Base-by-base conservation (phyloP, 2,329 filamentous ascomycete genomes). In the Scopulariopsis brevicaulis region DNA sequence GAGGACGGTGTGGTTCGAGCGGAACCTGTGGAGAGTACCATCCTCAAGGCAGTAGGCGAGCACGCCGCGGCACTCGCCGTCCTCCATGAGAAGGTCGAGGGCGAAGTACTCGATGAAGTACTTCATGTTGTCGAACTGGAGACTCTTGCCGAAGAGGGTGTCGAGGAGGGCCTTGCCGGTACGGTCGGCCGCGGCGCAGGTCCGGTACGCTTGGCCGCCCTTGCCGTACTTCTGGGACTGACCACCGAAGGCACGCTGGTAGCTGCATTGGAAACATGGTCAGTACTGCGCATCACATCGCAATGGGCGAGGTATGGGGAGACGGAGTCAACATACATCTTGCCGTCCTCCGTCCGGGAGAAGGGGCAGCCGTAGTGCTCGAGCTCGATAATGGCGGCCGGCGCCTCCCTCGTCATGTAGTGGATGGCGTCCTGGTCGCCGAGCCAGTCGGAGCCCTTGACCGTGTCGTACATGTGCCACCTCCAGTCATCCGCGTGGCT, bases 91-190 rank as follows among this genome's bases (percentile, higher is more conserved):
- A 74, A 97, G 78, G 71, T 97, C 94, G 65, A 96, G 83, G 67
- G 92, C 94, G 73, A 97, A 99, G 82, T 92, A 97, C 77, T 97
- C 94, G 73, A 99, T 96, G 77, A 99, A 97, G 83, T 96, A 99
- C 81, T 96, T 96, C 70, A 93, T 96, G 82, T 96, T 96, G 82
- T 97, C 91, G 48, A 57, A 57, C 70, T 90, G 83, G 61, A 97
- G 84, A 57, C 92, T 96, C 79, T 96, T 93, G 68, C 94, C 94
- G 76, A 97, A 99, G 64, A 99, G 89, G 28, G 94, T 99, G 82
- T 99, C 94, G 56, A 99, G 85, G 65, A 99, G 88, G 68, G 94
- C 94, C 76, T 99, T 94, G 63, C 94, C 94, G 62, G 94, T 97
- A 81, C 93, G 84, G 73, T 99, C 94, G 65, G 93, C 94, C 61